Conservation (phyloP, 2,329 filamentous ascomycete genomes). For the Colletotrichum sp. region DNA sequence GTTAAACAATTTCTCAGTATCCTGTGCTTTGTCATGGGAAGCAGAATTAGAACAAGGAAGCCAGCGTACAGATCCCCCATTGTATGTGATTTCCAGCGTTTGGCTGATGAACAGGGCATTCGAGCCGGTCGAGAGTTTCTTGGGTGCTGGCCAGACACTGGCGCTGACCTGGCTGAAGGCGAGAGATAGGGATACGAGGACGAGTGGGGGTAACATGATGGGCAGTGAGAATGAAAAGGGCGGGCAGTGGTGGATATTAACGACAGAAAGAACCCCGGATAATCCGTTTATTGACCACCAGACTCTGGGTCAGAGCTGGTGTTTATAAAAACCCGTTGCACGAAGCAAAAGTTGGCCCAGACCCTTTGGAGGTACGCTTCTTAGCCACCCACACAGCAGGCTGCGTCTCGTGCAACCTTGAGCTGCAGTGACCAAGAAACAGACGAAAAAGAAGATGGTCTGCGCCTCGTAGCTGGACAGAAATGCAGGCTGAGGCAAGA, state of each 20-base stretch:
- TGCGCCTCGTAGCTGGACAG: neutral
- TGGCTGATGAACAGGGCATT: conserved; percentile 58
- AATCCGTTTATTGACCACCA: neutral
- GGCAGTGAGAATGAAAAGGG: neutral
- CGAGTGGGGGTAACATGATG: conserved; percentile 33
- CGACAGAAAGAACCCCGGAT: neutral
- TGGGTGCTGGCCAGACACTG: conserved; percentile 61
- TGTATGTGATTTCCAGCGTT: conserved; percentile 60
- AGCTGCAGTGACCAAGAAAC: neutral
- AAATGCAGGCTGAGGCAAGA: neutral
- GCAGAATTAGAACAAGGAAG: conserved; percentile 32
- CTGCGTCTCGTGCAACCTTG: neutral
- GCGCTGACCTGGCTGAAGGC: conserved; percentile 49
- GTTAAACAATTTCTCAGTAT: conserved; percentile 37
- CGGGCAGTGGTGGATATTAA: neutral
- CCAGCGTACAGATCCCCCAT: conserved; percentile 61
- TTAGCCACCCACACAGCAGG: neutral
- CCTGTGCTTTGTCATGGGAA: conserved; percentile 18
- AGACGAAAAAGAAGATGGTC: neutral
- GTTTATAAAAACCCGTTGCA: neutral
- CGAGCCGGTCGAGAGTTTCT: conserved; percentile 54
- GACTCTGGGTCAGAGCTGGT: neutral
- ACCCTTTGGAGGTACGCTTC: neutral
- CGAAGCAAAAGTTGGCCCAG: neutral
- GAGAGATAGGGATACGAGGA: conserved; percentile 44